These are phyloP conservation scores for Cadophora gregata DNA, from an alignment of 2,329 filamentous ascomycete genomes.

Conservation along the genomic window DNA sequence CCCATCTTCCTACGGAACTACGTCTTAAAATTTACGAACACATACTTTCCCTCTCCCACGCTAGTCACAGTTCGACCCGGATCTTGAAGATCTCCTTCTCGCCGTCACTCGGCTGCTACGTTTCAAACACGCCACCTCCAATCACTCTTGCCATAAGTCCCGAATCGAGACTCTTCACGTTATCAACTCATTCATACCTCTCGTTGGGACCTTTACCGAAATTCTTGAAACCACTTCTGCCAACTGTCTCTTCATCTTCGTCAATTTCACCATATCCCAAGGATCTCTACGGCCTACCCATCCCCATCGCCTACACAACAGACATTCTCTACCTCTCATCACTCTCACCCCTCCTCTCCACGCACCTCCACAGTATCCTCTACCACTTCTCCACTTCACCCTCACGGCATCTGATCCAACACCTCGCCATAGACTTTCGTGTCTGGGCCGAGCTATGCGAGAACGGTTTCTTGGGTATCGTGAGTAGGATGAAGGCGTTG, in stretches of 20 bases:
- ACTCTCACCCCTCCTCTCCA: conserved; percentile 32
- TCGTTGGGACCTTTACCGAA: conserved; percentile 19
- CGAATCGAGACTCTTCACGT: conserved; percentile 31
- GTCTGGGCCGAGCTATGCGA: conserved; percentile 38
- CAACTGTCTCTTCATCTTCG: neutral
- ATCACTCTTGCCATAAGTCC: conserved; percentile 32
- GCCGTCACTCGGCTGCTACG: conserved; percentile 27
- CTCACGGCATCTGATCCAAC: conserved; percentile 31
- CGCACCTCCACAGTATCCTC: conserved; percentile 32
- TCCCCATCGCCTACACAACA: conserved; percentile 30
- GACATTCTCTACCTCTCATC: conserved; percentile 37
- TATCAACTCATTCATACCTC: conserved; percentile 25
- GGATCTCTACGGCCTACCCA: neutral
- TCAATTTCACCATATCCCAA: neutral
- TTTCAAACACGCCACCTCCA: conserved; percentile 35
- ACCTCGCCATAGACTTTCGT: conserved; percentile 36
- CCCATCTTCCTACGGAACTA: conserved; percentile 37
- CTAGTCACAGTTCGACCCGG: conserved; percentile 17
- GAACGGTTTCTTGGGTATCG: conserved; percentile 34
- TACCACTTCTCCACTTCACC: conserved; percentile 37
- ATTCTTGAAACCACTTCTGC: neutral
- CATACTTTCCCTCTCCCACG: conserved; percentile 23
- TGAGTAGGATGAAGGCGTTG: conserved; percentile 34
- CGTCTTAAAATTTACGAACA: conserved; percentile 37
- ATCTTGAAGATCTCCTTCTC: conserved; percentile 39